A percentile compares a stretch with the other conserved stretches of the same genome.
Evolutionary conservation across 2,329 filamentous ascomycete species (phyloP).

Genomic region (Juglanconis sp.): DNA sequence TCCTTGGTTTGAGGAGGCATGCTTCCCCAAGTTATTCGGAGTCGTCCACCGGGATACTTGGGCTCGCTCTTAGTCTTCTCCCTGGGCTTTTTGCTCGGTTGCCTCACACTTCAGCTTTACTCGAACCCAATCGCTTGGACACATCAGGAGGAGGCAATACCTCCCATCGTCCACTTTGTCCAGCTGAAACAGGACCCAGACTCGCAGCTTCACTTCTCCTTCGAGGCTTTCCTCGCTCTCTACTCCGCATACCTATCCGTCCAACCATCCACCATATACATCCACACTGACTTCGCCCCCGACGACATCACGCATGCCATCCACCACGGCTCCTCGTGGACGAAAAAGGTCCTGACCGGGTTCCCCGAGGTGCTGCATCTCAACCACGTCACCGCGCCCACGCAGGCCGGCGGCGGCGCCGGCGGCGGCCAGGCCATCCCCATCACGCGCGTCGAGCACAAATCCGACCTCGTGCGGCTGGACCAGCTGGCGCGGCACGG

Average conservation of each 20-base stretch:
- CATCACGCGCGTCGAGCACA: slow-evolving; percentile 23
- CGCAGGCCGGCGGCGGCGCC: slow-evolving; percentile 2
- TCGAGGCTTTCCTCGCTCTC: slow-evolving; percentile 23
- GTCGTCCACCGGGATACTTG: no score
- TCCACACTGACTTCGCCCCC: slow-evolving; percentile 24
- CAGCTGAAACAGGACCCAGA: slow-evolving; percentile 22
- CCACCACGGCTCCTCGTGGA: slow-evolving; percentile 21
- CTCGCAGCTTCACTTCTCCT: slow-evolving; percentile 18
- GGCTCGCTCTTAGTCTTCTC: no score
- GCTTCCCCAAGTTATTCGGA: no score
- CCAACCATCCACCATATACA: slow-evolving; percentile 23
- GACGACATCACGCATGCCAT: slow-evolving; percentile 13
- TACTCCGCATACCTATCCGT: slow-evolving; percentile 23
- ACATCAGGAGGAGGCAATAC: slow-evolving; percentile 13
- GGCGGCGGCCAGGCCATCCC: not conserved
- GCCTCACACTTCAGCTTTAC: no score
- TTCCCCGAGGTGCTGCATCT: not conserved
- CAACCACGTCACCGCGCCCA: slow-evolving; percentile 19
- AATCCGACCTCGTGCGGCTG: slow-evolving; percentile 26
- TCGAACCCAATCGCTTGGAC: no score
- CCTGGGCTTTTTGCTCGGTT: no score
- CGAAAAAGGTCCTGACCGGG: slow-evolving; percentile 16
- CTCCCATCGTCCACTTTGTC: slow-evolving; percentile 26
- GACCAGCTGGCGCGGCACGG: slow-evolving; percentile 22
- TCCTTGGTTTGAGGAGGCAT: no score